Conservation (phyloP, 192 early-diverging fungal species). For the Linnemannia schmuckeri region DNA sequence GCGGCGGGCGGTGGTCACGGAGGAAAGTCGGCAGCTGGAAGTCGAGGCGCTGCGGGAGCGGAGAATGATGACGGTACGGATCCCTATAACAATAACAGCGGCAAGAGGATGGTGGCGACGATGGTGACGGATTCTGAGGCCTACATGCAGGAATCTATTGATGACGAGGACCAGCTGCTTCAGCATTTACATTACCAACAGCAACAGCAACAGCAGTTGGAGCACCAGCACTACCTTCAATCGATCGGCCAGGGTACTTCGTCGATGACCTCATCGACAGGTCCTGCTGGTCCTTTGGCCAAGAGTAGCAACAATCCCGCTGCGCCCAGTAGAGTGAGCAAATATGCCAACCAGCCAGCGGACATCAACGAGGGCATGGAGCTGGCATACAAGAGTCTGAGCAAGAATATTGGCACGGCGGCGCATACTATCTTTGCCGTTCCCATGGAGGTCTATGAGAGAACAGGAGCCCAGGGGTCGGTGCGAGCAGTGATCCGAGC, state of each 20-base stretch:
- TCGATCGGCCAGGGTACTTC: constrained; percentile 3
- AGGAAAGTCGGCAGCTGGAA: neutral
- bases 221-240: constrained; percentile 14
- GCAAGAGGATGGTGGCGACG: constrained; percentile 44
- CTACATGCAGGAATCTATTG: constrained; percentile 53
- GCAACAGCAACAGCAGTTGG: constrained; percentile 14
- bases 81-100: neutral
- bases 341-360: constrained; percentile 88
- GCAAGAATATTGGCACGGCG: constrained; percentile 84
- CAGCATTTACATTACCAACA: constrained; percentile 41
- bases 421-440: constrained; percentile 92
- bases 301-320: neutral
- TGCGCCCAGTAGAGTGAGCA: constrained; percentile 68
- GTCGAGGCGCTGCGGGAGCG: constrained; percentile 11
- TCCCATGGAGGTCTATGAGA: constrained; percentile 86
- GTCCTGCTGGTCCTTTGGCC: neutral
- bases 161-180: constrained; percentile 43
- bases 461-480: constrained; percentile 65
- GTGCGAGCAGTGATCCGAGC: constrained; percentile 78
- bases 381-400: constrained; percentile 84
- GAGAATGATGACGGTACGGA: constrained; percentile 27
- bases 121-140: constrained; percentile 52
- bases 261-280: neutral
- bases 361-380: constrained; percentile 89
- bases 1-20: constrained; percentile 37